Evolutionary conservation across 2,329 filamentous ascomycete genomes (phyloP), one percentile per base, ranked within the genome.

Genomic region (Tolypocladium amazonense): DNA sequence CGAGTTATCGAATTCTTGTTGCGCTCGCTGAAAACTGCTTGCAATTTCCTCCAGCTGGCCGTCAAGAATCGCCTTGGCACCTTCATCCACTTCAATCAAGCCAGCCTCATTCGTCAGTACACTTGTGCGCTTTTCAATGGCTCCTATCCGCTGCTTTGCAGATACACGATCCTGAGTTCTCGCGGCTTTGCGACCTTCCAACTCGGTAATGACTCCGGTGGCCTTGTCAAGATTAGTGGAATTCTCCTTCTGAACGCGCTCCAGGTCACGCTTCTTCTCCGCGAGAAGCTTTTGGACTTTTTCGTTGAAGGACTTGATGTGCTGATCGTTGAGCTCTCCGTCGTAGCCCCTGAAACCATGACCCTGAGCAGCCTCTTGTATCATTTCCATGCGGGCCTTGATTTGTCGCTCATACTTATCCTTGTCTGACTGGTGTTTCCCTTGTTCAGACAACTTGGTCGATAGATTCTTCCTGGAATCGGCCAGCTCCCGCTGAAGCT

Each of bases 261-360:
- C 91, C 23, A 97, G 77, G 8, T 89, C 84, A 35, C 85, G 83
- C 65, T 88, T 90, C 73, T 95, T 93, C 59, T 97, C 92, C 58
- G 81, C 81, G 12, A 88, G 79, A 47, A 92, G 80, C 68, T 87
- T 92, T 53, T 87, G 82, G 56, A 97, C 84, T 64, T 86, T 87
- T 7, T 88, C 86, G 71, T 90, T 86, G 71, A 97, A 97, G 2
- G 87, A 81, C 45, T 82, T 79, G 43, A 96, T 86, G 59, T 90
- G 84, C 35, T 78, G 78, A 58, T 96, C 88, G 38, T 87, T 86
- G 53, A 96, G 76, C 15, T 92, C 85, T 25, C 87, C 84, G 63
- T 96, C 91, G 68, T 89, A 96, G 0, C 92, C 92, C 39, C 90
- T 87, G 63, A 99, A 89, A 61, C 84, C 86, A 72, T 96, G 89